These are phyloP conservation scores for Prunus mongolica DNA, from an alignment of 306 rosid genomes.

Conservation along the genomic window DNA sequence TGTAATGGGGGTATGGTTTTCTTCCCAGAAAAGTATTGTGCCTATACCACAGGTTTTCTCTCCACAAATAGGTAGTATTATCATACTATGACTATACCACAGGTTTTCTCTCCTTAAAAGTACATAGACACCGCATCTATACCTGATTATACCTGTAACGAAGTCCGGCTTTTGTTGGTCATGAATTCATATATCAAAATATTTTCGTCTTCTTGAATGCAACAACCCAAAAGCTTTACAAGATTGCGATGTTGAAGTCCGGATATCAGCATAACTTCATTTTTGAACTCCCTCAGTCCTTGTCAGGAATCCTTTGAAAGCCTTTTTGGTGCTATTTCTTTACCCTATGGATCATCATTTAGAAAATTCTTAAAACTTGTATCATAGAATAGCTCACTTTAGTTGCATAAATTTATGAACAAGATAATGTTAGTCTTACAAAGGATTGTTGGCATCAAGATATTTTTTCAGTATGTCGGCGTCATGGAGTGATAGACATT, in stretches of 20 bases:
- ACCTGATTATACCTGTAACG: too few species aligned
- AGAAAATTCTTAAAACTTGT: not conserved
- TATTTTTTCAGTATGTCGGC: too few species aligned
- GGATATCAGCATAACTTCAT: constrained; percentile 9
- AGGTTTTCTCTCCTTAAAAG: too few species aligned
- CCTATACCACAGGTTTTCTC: too few species aligned
- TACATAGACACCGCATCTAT: too few species aligned
- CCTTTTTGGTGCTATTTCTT: not conserved
- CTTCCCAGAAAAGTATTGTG: too few species aligned
- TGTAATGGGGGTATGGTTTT: too few species aligned
- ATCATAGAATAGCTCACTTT: not conserved
- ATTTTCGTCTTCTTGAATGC: constrained; percentile 29
- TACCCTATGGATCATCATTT: not conserved
- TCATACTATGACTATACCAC: too few species aligned
- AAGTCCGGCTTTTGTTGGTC: constrained; percentile 42
- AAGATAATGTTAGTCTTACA: too few species aligned
- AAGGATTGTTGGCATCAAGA: too few species aligned
- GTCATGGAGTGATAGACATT: too few species aligned
- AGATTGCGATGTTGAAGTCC: constrained; percentile 35
- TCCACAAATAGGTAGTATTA: too few species aligned
- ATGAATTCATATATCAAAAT: constrained; percentile 36
- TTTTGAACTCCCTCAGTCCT: constrained; percentile 11
- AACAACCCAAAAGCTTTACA: constrained; percentile 37
- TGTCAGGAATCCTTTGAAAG: constrained; percentile 1
- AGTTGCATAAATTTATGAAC: not conserved